Percentiles rank a stretch among this genome's conserved stretches.
Conservation (phyloP, 148 eudicot genomes). For the Rhododendron mucronatum region DNA sequence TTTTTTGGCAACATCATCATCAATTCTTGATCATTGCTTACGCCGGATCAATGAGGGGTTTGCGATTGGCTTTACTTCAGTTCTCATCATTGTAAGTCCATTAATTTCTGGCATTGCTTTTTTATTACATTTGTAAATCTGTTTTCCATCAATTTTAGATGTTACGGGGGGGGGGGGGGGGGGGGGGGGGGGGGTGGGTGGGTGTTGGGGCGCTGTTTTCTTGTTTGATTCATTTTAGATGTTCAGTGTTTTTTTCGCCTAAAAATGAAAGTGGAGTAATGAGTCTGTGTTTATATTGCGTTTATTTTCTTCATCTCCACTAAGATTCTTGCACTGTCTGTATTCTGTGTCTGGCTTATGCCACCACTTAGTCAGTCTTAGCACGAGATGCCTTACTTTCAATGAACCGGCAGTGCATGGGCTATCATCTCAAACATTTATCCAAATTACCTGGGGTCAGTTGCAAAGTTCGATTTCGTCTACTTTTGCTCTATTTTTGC, state of each 20-base stretch:
- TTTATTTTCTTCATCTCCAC: background rate
- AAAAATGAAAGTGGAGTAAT: background rate
- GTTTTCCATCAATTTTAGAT: background rate
- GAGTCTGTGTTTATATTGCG: background rate
- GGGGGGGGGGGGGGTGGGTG: no score
- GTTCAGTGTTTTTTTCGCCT: background rate
- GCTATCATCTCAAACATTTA: background rate
- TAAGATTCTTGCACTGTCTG: background rate
- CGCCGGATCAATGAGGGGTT: constrained; percentile 78
- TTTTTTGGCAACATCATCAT: constrained; percentile 80
- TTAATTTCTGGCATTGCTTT: constrained; percentile 4
- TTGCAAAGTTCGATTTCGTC: background rate
- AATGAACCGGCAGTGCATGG: background rate
- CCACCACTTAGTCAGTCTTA: background rate
- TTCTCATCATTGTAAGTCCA: constrained; percentile 85
- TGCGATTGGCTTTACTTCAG: constrained; percentile 88
- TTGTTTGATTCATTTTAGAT: background rate
- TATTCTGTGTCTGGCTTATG: background rate
- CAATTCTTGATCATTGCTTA: constrained; percentile 74
- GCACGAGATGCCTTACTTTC: background rate
- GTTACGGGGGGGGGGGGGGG: background rate
- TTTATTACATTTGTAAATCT: background rate
- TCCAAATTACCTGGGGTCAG: background rate
- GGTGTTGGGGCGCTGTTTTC: background rate
- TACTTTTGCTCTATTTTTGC: background rate